Base-by-base conservation (phyloP, 805 yeast genomes). In the Saccharomycopsis olivae region DNA sequence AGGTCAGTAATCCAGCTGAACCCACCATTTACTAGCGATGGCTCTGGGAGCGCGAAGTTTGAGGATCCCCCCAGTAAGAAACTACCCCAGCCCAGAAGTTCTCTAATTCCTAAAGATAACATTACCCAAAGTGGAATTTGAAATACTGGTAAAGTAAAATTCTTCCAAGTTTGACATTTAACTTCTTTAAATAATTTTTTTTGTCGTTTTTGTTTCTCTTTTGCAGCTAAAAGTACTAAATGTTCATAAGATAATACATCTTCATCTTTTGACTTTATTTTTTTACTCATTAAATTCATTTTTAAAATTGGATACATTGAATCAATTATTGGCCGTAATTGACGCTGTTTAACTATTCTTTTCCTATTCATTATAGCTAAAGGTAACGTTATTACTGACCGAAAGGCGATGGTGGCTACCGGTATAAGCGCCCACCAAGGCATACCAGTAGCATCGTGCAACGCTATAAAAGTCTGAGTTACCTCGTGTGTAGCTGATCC, bases 391-490 rank as follows among this genome's bases (percentile, higher is more conserved):
- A 82, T 64, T 2, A 65, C 47, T 0, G 81, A 54, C 48, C 96
- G 67, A 16, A 88, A 55, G 0, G 74, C 60, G 18, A 87, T 54
- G 0, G 96, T 84, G 0, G 82, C 60, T 4, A 75, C 25, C 0
- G 96, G 96, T 8, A 88, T 79, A 29, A 86, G 60, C 0, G 73
- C 71, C 66, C 84, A 75, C 96, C 96, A 88, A 3, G 94, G 86
- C 2, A 88, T 51, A 0, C 82, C 81, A 1, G 76, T 55, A n/a
- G 51, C 40, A 6, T 67, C 58, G 56, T 82, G 89, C 1, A 73
- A 36, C 1, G 61, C 44, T 43, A 69, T 72, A 16, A 78, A 48
- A 9, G 56, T 42, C 9, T 58, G n/a, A n/a, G n/a, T n/a, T n/a
- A n/a, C n/a, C n/a, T n/a, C n/a, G n/a, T n/a, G 55, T 0, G 64